A percentile compares a stretch with the other conserved stretches of the same genome.
These are phyloP conservation scores for Cichorium intybus DNA, from an alignment of 140 eudicot species.

Conservation along the genomic window DNA sequence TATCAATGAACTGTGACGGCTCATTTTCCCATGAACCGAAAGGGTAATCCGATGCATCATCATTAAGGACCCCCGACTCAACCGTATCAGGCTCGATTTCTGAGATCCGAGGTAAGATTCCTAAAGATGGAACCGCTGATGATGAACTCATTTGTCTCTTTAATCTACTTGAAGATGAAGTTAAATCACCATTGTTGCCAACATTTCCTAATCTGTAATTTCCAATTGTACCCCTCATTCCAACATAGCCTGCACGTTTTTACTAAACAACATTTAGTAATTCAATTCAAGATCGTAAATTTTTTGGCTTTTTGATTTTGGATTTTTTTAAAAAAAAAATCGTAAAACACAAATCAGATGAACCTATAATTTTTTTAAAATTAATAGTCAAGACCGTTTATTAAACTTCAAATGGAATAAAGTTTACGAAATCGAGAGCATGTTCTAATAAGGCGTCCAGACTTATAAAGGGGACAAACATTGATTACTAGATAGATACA, in stretches of 20 bases:
- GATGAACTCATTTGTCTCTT: slow-evolving; percentile 42
- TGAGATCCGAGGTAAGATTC: slow-evolving; percentile 62
- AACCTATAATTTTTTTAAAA: not conserved
- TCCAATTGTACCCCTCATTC: slow-evolving; percentile 42
- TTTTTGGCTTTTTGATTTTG: not conserved
- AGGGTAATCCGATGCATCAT: slow-evolving; percentile 50
- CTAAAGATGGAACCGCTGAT: slow-evolving; percentile 39
- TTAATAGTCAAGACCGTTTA: slow-evolving; percentile 9
- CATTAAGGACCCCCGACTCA: slow-evolving; percentile 32
- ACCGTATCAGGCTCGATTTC: slow-evolving; percentile 49
- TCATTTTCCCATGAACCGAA: slow-evolving; percentile 65
- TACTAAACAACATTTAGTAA: slow-evolving; percentile 21
- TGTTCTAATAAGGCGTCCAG: not conserved
- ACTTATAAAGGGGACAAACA: slow-evolving; percentile 4
- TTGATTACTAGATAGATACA: not conserved
- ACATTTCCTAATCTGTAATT: slow-evolving; percentile 42
- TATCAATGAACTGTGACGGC: slow-evolving; percentile 48
- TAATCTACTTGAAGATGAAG: slow-evolving; percentile 42
- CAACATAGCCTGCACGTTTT: slow-evolving; percentile 49
- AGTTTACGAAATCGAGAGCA: not conserved
- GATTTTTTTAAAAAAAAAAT: not conserved
- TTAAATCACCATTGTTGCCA: slow-evolving; percentile 43
- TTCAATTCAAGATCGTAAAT: not conserved
- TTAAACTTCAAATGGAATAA: slow-evolving; percentile 8
- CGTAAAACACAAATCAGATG: not conserved